Conservation (phyloP, 1,139 yeast species). For the Saccharomyces hybrid region DNA sequence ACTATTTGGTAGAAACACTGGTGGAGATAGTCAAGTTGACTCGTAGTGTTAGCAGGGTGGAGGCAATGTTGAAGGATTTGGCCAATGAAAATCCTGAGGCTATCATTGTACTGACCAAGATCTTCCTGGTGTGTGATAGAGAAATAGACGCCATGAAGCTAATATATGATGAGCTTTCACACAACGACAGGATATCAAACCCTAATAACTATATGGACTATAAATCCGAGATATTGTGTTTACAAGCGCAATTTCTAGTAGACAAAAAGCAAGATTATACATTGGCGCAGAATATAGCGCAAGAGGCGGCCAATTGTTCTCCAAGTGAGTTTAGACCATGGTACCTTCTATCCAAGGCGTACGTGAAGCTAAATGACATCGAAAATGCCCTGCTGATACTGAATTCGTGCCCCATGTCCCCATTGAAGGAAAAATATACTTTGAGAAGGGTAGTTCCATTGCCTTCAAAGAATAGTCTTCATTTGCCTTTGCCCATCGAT, state of each 20-base stretch:
- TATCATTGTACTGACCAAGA: constrained; percentile 44
- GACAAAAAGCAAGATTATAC: constrained; percentile 56
- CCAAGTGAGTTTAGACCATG: constrained; percentile 94
- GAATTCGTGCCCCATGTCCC: constrained; percentile 93
- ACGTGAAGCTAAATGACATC: constrained; percentile 67
- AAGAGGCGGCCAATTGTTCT: constrained; percentile 73
- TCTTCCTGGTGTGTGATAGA: constrained; percentile 59
- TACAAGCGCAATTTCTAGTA: constrained; percentile 71
- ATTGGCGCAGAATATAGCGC: constrained; percentile 69
- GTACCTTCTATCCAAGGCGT: constrained; percentile 70
- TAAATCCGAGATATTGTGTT: constrained; percentile 26
- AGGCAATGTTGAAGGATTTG: constrained; percentile 43
- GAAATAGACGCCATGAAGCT: constrained; percentile 70
- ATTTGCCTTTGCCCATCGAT: constrained; percentile 80
- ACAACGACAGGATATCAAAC: constrained; percentile 39
- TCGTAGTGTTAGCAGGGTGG: constrained; percentile 56
- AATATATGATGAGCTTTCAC: constrained; percentile 50
- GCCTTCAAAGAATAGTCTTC: constrained; percentile 35
- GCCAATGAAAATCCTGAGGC: constrained; percentile 37
- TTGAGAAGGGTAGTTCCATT: constrained; percentile 35
- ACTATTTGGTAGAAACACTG: constrained; percentile 78
- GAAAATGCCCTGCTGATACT: constrained; percentile 79
- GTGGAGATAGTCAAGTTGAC: constrained; percentile 64
- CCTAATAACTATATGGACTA: constrained; percentile 31
- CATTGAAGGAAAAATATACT: constrained; percentile 70